A percentile compares a stretch with the other conserved stretches of the same genome.
Conservation (phyloP, 345 rosid genomes). For the Xanthoceras sorbifolium region DNA sequence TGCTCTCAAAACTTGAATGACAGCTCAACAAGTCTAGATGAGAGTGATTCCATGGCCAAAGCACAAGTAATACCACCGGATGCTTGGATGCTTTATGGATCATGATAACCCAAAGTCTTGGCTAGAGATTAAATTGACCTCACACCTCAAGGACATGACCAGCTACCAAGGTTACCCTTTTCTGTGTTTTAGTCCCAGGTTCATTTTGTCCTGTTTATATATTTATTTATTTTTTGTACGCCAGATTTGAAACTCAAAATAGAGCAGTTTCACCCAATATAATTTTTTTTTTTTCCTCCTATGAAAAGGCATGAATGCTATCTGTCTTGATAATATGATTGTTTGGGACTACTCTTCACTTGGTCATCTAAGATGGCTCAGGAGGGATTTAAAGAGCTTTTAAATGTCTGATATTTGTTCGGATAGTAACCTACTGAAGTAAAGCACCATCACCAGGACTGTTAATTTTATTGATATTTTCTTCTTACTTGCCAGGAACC, state of each 20-base stretch:
- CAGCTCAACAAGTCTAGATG: neutral
- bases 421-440: neutral
- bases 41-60: neutral
- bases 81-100: neutral
- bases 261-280: neutral
- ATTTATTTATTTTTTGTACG: neutral
- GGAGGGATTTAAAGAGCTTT: too few relatives aligned
- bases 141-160: neutral
- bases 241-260: neutral
- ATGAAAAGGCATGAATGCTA: neutral
- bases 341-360: neutral
- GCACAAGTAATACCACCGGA: neutral
- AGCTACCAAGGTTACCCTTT: neutral
- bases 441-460: neutral
- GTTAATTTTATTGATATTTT: too few relatives aligned
- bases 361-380: neutral
- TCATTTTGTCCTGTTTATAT: neutral
- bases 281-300: neutral
- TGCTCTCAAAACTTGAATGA: neutral
- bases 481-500: neutral
- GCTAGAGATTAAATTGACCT: too few relatives aligned
- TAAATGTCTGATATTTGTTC: neutral
- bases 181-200: neutral
- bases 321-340: neutral
- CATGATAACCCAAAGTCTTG: neutral